Base-by-base conservation (phyloP, 73 alveolate species). In the Stentor roeselii region DNA sequence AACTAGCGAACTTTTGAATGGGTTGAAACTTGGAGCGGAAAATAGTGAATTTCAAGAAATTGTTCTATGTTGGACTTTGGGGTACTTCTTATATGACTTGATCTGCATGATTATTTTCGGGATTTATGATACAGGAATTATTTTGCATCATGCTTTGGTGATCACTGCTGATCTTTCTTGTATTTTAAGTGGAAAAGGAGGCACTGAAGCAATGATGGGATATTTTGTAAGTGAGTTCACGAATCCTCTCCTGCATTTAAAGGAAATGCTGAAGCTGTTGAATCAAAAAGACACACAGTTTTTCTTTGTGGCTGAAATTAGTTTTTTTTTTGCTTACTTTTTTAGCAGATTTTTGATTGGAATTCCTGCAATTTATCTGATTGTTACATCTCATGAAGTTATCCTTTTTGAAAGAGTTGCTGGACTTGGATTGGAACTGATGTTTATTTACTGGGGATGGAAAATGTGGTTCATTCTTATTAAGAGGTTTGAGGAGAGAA, bases 301-400 rank as follows among this genome's bases (percentile, higher is more conserved):
- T 67, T 67, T 21, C 34, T 2, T 67, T 21, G 21, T 30, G 14
- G 41, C 41, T 0, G 80, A 67, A 32, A 21, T 67, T 1, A 67
- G 27, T 21, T 67, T 21, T 34, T 27, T 67, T 67, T 34, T 67
- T 67, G 37, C 50, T 15, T 67, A 21, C 37, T 11, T 67, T 67
- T 67, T 67, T 30, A 32, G 41, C 27, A 67, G 80, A 67, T 30
- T 67, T 67, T 14, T n/a, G 15, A 67, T 67, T n/a, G 80, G 80
- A 2, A n/a, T 32, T 67, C 41, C 37, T 1, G 37, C 34, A 27
- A 67, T 67, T 67, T 67, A 67, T 67, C 3, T 27, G 14, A 32
- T 67, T 21, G 37, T 67, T 2, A 1, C 37, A 0, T 67, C 80
- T 30, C 34, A 50, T 50, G 30, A 50, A 50, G 67, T 50, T 6